Evolutionary conservation across 345 rosid species (phyloP), one percentile per base, ranked within the genome.

Genomic region (Turritis glabra): DNA sequence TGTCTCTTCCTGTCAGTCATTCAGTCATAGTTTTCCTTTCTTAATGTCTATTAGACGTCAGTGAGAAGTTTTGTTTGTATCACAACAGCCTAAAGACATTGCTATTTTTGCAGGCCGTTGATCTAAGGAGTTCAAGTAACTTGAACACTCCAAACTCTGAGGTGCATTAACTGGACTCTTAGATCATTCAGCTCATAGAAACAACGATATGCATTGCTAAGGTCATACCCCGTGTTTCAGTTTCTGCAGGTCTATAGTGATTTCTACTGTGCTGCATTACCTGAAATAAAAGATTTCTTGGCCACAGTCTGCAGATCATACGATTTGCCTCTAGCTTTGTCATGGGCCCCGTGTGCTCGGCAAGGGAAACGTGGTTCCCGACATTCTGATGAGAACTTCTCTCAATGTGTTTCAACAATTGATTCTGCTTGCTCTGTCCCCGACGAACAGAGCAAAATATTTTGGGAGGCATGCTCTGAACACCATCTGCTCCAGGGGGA

Each of bases 401-500:
- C 85, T 67, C 58, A 72, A 23, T 89, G 85, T 46, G 82, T 93
- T 69, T 82, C 90, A 5, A 89, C 92, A 3, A 84, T 87, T 8
- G 88, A 88, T 80, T 65, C 86, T 41, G 91, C 97, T 78, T 82
- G 90, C 77, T 74, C 80, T 64, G 88, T 86, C 64, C 82, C 85
- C 23, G 81, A 86, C 48, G 71, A 69, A 68, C 72, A 80, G n/a
- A 74, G 84, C 62, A 54, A 33, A 3, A 80, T 15, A 17, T 93
- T 93, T 80, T 88, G 72, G 58, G 81, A 80, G 51, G 97, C 92
- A 12, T 89, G 97, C 82, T 93, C 94, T 5, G 96, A 91, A 84
- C 94, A 91, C 62, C 92, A 85, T 86, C 90, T 89, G 58, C 78
- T 75, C 52, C 80, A 74, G 30, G 94, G 85, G 69, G 89, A 91